Evolutionary conservation across 225 moss, liverwort and hornwort genomes (phyloP), one percentile per base, ranked within the genome.

Genomic region (Ulota crispa): DNA sequence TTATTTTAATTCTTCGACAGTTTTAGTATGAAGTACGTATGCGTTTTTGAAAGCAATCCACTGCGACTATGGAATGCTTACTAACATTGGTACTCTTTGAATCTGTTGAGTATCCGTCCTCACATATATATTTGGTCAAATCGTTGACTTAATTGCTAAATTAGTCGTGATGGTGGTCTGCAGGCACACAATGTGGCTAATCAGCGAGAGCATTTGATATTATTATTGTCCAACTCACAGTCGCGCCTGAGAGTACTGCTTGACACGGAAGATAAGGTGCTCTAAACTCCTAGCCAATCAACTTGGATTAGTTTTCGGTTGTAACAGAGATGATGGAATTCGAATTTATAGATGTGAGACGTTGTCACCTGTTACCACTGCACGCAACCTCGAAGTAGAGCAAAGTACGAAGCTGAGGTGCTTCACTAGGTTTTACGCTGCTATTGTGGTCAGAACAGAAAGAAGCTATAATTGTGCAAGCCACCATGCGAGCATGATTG

Each of bases 161-260:
- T 64, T 64, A 24, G 62, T 19, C 13, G 13, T 76, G 67, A 76
- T 81, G 56, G 66, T 89, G 81, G 81, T 79, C 73, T 75, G 64
- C 89, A 97, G 98, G 85, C 80, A 68, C 88, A 90, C 64, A 98
- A 98, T 86, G 95, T 92, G 78, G 94, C 93, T 72, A 98, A 98
- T 80, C 98, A 98, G 87, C 93, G 98, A 76, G 98, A 98, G 87
- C 90, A 98, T 85, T 88, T 98, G 78, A 91, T 98, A 52, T 88
- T 98, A 66, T 83, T 95, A 20, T 90, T 98, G 70, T 86, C 93
- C 69, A 98, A 98, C 60, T 86, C 95, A 15, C 94, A 98, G 68
- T 89, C 98, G 64, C 82, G 92, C 47, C 80, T 98, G 27, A 85
- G 87, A 72, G 82, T 92, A 39, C 89, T 91, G 82, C 64, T 87